A percentile compares a stretch with the other conserved stretches of the same genome.
phyloP scores from a whole-genome alignment of 2,329 filamentous ascomycete species.

The Trematosphaeria pertusa region DNA sequence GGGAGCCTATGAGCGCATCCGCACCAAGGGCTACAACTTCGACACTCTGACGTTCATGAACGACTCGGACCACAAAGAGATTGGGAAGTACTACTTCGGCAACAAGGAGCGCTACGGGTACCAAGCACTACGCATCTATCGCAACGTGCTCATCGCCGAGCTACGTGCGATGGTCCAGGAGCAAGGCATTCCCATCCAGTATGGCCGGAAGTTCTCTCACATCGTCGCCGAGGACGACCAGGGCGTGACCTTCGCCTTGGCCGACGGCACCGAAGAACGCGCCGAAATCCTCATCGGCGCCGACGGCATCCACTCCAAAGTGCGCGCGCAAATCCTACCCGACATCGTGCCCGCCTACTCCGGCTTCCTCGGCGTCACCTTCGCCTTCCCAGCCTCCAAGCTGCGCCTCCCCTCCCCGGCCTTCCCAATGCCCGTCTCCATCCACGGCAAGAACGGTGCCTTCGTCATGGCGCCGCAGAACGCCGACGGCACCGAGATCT shows the following conservation, averaged over 20 bases:
- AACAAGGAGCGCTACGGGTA: slow-evolving; percentile 58
- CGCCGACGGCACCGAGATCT: slow-evolving; percentile 39
- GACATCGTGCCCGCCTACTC: slow-evolving; percentile 59
- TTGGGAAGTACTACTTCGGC: slow-evolving; percentile 58
- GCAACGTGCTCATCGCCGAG: slow-evolving; percentile 59
- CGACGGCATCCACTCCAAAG: slow-evolving; percentile 66
- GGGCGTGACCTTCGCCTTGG: slow-evolving; percentile 56
- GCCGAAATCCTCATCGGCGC: slow-evolving; percentile 61
- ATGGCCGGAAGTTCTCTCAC: slow-evolving; percentile 56
- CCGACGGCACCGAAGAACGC: slow-evolving; percentile 51
- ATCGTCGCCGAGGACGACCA: slow-evolving; percentile 42
- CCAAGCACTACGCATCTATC: slow-evolving; percentile 61
- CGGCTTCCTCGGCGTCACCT: slow-evolving; percentile 54
- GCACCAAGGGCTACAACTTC: slow-evolving; percentile 57
- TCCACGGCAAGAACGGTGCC: slow-evolving; percentile 44
- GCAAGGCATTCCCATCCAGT: slow-evolving; percentile 53
- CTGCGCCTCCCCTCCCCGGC: slow-evolving; percentile 7
- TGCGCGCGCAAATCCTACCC: slow-evolving; percentile 59
- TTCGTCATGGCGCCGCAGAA: slow-evolving; percentile 50
- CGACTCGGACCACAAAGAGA: slow-evolving; percentile 39
- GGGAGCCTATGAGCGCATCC: slow-evolving; percentile 56
- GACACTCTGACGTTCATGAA: slow-evolving; percentile 53
- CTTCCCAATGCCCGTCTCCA: slow-evolving; percentile 37
- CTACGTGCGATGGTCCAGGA: slow-evolving; percentile 51
- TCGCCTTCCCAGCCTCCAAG: slow-evolving; percentile 26